Evolutionary conservation across 768 basidiomycete species (phyloP).

Genomic region (Naganishia randhawae): DNA sequence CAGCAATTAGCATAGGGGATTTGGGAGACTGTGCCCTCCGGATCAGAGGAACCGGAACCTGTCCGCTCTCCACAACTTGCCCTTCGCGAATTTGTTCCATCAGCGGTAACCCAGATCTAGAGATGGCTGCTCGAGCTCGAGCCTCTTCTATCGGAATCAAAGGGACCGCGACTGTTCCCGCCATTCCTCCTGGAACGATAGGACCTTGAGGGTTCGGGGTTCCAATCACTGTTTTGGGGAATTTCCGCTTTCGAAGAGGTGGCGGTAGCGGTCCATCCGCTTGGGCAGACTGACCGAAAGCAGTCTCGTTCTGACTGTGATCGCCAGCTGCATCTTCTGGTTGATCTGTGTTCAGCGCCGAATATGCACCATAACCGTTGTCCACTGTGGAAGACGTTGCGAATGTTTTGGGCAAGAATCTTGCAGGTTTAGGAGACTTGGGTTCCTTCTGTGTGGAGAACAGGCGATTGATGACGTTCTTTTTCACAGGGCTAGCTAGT

Average conservation of each 20-base stretch:
- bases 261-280: background rate
- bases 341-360: background rate
- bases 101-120: background rate
- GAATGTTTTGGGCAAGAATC: background rate
- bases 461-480: background rate
- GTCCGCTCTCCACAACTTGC: background rate
- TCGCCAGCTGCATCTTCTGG: background rate
- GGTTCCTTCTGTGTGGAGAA: constrained; percentile 6
- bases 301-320: background rate
- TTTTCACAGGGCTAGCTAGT: background rate
- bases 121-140: constrained; percentile 10
- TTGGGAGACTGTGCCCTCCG: background rate
- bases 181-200: constrained; percentile 4
- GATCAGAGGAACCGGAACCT: background rate
- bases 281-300: background rate
- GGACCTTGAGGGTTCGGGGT: background rate
- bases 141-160: constrained; percentile 10
- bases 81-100: background rate
- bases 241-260: constrained; percentile 7
- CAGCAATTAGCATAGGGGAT: background rate
- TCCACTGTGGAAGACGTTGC: background rate
- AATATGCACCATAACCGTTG: background rate
- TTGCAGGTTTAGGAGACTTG: constrained; percentile 6
- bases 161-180: too few species aligned
- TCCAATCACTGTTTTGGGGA: background rate